Percentiles rank a stretch among this genome's conserved stretches.
Evolutionary conservation across 176 grass and related monocot species (phyloP).

Genomic region (Alopecurus myosuroides): DNA sequence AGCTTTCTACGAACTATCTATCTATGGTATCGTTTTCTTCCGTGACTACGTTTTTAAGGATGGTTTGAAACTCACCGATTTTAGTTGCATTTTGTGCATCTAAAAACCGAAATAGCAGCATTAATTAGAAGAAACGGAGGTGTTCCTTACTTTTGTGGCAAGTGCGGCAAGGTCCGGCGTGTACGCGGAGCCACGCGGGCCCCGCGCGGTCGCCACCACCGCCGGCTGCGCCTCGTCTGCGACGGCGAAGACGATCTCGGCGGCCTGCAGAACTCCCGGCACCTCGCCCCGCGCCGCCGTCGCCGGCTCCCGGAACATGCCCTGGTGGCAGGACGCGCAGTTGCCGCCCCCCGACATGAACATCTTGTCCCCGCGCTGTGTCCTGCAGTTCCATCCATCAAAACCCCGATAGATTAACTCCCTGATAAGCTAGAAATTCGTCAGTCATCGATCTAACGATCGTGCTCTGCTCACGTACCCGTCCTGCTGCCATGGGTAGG

Average conservation of each 20-base stretch:
- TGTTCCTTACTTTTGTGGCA: conserved; percentile 14
- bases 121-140: too few species aligned
- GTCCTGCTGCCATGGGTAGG: conserved; percentile 49
- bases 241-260: conserved; percentile 24
- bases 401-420: background rate
- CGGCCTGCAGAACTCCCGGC: background rate
- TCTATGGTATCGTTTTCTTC: too few species aligned
- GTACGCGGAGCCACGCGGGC: background rate
- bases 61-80: too few species aligned
- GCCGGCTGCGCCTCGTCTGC: background rate
- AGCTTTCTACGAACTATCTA: too few species aligned
- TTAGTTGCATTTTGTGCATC: too few species aligned
- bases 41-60: too few species aligned
- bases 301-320: background rate
- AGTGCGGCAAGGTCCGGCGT: conserved; percentile 15
- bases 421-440: too few species aligned
- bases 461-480: conserved; percentile 7
- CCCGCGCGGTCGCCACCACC: background rate
- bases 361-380: conserved; percentile 31
- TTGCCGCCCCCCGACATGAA: conserved; percentile 28
- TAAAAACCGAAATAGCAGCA: too few species aligned
- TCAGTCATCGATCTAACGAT: too few species aligned
- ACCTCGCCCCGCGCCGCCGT: background rate
- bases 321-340: conserved; percentile 54
- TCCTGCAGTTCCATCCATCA: background rate